Evolutionary conservation across 176 grass and related monocot genomes (phyloP).

Genomic region (Metroxylon sagu): DNA sequence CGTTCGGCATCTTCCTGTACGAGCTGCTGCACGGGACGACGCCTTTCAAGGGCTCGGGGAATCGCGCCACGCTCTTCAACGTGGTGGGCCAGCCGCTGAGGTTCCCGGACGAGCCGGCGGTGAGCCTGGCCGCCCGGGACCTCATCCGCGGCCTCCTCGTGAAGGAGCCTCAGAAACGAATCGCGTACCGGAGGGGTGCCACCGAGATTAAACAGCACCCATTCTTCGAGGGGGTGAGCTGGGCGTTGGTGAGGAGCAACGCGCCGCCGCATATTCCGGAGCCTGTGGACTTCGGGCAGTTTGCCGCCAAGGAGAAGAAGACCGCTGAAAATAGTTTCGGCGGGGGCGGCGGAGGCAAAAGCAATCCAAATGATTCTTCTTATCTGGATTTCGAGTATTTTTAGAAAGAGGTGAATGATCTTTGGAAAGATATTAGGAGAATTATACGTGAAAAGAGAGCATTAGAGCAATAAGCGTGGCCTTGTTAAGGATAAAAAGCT

Average conservation of each 20-base stretch:
- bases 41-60: slow-evolving; percentile 84
- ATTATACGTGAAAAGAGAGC: too few species aligned
- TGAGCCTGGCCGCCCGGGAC: slow-evolving; percentile 59
- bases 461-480: too few species aligned
- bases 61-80: slow-evolving; percentile 83
- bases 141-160: slow-evolving; percentile 74
- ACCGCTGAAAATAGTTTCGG: slow-evolving; percentile 12
- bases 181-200: slow-evolving; percentile 59
- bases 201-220: slow-evolving; percentile 88
- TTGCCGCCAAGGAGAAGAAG: slow-evolving; percentile 20
- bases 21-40: slow-evolving; percentile 78
- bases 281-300: slow-evolving; percentile 17
- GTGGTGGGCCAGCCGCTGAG: slow-evolving; percentile 78
- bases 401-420: slow-evolving; percentile 10
- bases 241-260: slow-evolving; percentile 77
- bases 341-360: slow-evolving; percentile 18
- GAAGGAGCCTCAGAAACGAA: slow-evolving; percentile 63
- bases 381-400: slow-evolving; percentile 73
- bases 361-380: slow-evolving; percentile 39
- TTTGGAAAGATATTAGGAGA: too few species aligned
- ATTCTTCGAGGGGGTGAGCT: slow-evolving; percentile 80
- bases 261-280: slow-evolving; percentile 59
- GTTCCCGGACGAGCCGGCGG: slow-evolving; percentile 53
- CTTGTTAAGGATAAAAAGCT: too few species aligned
- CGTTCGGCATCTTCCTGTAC: slow-evolving; percentile 78